phyloP scores from a whole-genome alignment of 306 rosid species.

The Chamaecrista fasciculata region DNA sequence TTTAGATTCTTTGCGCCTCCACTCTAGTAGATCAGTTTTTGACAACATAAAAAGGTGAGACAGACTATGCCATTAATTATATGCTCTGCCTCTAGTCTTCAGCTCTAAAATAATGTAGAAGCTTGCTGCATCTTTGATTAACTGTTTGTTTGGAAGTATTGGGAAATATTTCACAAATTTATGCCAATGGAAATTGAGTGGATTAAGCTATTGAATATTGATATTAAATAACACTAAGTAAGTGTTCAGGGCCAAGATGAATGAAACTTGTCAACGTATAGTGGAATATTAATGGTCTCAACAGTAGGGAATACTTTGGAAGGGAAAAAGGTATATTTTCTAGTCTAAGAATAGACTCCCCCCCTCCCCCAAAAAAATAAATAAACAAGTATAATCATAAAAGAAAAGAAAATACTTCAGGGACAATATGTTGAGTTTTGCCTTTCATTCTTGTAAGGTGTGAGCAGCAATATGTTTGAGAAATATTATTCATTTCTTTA shows the following conservation, averaged over 20 bases:
- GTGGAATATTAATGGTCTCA: neutral
- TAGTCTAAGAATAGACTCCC: neutral
- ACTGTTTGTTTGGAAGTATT: constrained; percentile 5
- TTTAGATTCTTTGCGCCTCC: constrained; percentile 90
- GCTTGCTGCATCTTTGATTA: constrained; percentile 5
- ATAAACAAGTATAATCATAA: too few species aligned
- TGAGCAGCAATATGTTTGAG: constrained; percentile 11
- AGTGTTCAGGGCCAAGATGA: neutral
- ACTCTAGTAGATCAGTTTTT: constrained; percentile 72
- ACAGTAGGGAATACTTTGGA: neutral
- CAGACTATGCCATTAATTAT: constrained; percentile 26
- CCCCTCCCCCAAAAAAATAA: too few species aligned
- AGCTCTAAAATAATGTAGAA: constrained; percentile 6
- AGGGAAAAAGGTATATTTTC: neutral
- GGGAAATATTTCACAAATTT: constrained; percentile 1
- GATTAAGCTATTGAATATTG: neutral
- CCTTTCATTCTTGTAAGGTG: constrained; percentile 15
- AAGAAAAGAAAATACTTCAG: neutral
- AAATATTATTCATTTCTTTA: constrained; percentile 5
- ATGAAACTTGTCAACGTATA: neutral
- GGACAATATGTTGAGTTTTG: neutral
- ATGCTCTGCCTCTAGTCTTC: constrained; percentile 10
- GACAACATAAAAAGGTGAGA: constrained; percentile 74
- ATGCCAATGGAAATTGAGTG: neutral
- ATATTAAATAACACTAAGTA: neutral